Conservation (phyloP, 768 basidiomycete species). For the Candolleomyces efflorescens region DNA sequence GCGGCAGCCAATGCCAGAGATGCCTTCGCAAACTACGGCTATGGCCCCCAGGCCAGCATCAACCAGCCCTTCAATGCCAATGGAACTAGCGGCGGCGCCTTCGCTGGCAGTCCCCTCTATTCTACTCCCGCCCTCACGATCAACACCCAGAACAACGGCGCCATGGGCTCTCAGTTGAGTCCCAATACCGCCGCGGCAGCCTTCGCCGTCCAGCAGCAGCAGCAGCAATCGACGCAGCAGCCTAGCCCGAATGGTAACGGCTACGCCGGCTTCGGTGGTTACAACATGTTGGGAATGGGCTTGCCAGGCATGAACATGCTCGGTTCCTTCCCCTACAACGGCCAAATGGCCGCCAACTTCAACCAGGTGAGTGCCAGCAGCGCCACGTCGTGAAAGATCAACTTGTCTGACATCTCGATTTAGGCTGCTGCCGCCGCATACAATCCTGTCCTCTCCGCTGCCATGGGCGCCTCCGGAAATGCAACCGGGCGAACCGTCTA, state of each 20-base stretch:
- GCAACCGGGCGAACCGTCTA: conserved; percentile 89
- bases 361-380: conserved; percentile 43
- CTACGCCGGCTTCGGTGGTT: conserved; percentile 61
- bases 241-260: conserved; percentile 42
- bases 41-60: conserved; percentile 69
- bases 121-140: conserved; percentile 68
- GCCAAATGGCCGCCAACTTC: conserved; percentile 66
- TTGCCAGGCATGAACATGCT: conserved; percentile 71
- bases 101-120: conserved; percentile 60
- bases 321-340: conserved; percentile 66
- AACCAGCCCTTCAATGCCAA: conserved; percentile 49
- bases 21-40: conserved; percentile 84
- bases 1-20: conserved; percentile 40
- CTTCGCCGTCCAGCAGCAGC: conserved; percentile 42
- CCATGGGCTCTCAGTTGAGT: conserved; percentile 58
- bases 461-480: conserved; percentile 62
- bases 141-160: conserved; percentile 55
- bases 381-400: conserved; percentile 40
- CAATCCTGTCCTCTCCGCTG: conserved; percentile 73
- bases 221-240: conserved; percentile 42
- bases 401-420: conserved; percentile 64
- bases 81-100: conserved; percentile 39
- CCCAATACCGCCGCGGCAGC: conserved; percentile 58
- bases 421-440: conserved; percentile 70
- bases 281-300: conserved; percentile 80